Evolutionary conservation across 805 yeast species (phyloP).

Genomic region (Saccharomyces mikatae): DNA sequence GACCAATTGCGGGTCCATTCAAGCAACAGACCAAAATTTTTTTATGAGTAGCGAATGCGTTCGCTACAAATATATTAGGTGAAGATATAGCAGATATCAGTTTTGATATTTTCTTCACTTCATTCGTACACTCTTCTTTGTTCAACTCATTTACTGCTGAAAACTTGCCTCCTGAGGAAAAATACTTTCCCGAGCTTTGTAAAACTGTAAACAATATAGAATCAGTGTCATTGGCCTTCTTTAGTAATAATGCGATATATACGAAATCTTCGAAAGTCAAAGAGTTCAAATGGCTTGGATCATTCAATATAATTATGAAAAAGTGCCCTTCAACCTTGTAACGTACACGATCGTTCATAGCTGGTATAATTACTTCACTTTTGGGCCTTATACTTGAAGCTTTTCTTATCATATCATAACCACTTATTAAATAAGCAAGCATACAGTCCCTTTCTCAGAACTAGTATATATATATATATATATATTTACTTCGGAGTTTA

Average conservation of each 20-base stretch:
- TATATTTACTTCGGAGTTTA: background rate
- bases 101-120: slow-evolving; percentile 19
- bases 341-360: slow-evolving; percentile 1
- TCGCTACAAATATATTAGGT: slow-evolving; percentile 60
- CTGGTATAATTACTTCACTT: background rate
- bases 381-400: background rate
- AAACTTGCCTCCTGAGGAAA: slow-evolving; percentile 74
- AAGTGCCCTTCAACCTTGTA: slow-evolving; percentile 22
- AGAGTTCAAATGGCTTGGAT: slow-evolving; percentile 59
- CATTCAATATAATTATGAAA: slow-evolving; percentile 57
- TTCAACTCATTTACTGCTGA: slow-evolving; percentile 7
- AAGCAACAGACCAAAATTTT: slow-evolving; percentile 65
- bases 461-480: background rate
- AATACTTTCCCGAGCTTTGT: slow-evolving; percentile 64
- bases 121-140: background rate
- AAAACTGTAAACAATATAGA: slow-evolving; percentile 58
- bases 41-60: slow-evolving; percentile 56
- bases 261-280: slow-evolving; percentile 57
- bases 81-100: slow-evolving; percentile 49
- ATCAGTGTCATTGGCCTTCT: slow-evolving; percentile 53
- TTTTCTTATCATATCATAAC: background rate
- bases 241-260: slow-evolving; percentile 47
- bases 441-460: background rate
- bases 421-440: background rate
- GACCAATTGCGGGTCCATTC: slow-evolving; percentile 84